Evolutionary conservation across 495 filamentous ascomycete species (phyloP).

Genomic region (Podospora conica): DNA sequence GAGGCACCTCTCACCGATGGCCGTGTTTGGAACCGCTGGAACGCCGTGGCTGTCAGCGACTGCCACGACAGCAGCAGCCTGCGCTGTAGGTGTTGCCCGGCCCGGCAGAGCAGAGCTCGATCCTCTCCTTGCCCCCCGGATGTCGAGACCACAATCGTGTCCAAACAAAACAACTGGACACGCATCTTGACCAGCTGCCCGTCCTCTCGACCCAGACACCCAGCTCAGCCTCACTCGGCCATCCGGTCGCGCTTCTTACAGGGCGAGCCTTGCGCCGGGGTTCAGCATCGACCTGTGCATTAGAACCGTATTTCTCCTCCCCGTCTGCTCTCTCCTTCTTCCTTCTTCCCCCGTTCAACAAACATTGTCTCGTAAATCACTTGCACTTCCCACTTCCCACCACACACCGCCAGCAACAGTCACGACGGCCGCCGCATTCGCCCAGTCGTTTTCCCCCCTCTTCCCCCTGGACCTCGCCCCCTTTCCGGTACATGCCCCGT

Average conservation of each 20-base stretch:
- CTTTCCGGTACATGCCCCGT: neutral
- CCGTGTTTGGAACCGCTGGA: neutral
- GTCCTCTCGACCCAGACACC: too few species aligned
- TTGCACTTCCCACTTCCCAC: neutral
- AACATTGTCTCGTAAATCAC: neutral
- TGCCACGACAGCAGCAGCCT: too few species aligned
- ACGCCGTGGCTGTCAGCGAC: too few species aligned
- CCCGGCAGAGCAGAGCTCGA: neutral
- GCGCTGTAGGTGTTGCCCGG: neutral
- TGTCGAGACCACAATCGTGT: neutral
- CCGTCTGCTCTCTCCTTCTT: neutral
- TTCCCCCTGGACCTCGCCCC: neutral
- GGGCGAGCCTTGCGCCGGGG: neutral
- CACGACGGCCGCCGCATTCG: neutral
- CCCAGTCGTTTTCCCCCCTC: neutral
- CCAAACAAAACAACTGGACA: neutral
- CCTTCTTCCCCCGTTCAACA: neutral
- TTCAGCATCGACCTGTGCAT: neutral
- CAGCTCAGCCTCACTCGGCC: neutral
- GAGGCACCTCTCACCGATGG: neutral
- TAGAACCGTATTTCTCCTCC: neutral
- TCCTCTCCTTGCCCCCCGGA: neutral
- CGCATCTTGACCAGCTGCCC: too few species aligned
- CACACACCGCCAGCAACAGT: neutral
- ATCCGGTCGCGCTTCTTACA: neutral